These are phyloP conservation scores for Boletus rubroflammeus DNA, from an alignment of 768 basidiomycete species.

Conservation along the genomic window DNA sequence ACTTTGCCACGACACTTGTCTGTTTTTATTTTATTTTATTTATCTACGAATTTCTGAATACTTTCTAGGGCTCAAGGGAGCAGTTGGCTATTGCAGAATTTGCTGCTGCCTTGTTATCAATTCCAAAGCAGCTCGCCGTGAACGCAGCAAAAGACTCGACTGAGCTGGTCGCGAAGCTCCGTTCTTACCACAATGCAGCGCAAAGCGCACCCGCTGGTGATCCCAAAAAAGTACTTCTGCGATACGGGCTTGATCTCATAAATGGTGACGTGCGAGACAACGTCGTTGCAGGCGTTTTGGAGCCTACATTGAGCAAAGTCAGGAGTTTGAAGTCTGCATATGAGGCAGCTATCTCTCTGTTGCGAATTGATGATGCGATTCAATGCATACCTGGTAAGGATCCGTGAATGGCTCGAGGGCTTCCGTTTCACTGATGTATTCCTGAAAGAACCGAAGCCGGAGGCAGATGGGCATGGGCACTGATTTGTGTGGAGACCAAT, in stretches of 20 bases:
- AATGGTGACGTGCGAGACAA: constrained; percentile 97
- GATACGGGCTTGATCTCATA: constrained; percentile 92
- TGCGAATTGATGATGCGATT: constrained; percentile 96
- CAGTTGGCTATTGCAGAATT: constrained; percentile 99
- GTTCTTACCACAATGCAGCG: constrained; percentile 95
- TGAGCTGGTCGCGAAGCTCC: constrained; percentile 92
- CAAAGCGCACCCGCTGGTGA: constrained; percentile 90
- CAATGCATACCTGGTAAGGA: constrained; percentile 80
- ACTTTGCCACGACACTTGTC: constrained; percentile 96
- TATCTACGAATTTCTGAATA: neutral
- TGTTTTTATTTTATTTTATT: constrained; percentile 27
- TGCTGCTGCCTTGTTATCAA: constrained; percentile 85
- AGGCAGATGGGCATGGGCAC: constrained; percentile 75
- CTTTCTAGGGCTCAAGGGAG: constrained; percentile 86
- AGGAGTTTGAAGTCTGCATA: constrained; percentile 96
- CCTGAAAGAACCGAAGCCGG: constrained; percentile 61
- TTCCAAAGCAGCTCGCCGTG: constrained; percentile 94
- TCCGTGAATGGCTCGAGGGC: neutral
- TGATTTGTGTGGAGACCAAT: constrained; percentile 29
- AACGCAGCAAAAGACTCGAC: constrained; percentile 99
- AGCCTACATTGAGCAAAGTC: constrained; percentile 96
- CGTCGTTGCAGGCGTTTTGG: constrained; percentile 86
- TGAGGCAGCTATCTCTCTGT: constrained; percentile 90
- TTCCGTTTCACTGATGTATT: constrained; percentile 17
- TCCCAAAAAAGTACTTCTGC: constrained; percentile 84